These are phyloP conservation scores for Radiomyces spectabilis DNA, from an alignment of 192 early-diverging fungal species.

Conservation along the genomic window DNA sequence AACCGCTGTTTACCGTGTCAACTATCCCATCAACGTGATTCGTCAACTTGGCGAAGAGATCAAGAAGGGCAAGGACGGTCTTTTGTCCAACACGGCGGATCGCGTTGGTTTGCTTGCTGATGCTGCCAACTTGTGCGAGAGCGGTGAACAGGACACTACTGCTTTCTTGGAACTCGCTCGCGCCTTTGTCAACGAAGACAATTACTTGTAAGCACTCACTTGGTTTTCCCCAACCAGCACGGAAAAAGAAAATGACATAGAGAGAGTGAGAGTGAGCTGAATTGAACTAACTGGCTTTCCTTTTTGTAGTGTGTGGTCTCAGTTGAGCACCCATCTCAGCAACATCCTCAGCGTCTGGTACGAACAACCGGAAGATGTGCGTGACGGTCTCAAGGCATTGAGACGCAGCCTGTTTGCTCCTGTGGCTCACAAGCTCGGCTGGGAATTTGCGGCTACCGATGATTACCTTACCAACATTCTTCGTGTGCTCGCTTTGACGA, in stretches of 20 bases:
- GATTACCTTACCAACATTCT: slow-evolving; percentile 68
- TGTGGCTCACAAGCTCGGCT: slow-evolving; percentile 69
- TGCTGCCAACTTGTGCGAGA: slow-evolving; percentile 64
- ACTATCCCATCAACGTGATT: slow-evolving; percentile 52
- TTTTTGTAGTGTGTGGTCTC: slow-evolving; percentile 50
- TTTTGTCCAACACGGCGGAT: slow-evolving; percentile 59
- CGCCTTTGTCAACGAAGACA: slow-evolving; percentile 65
- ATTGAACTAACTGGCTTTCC: not conserved
- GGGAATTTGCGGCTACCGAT: slow-evolving; percentile 63
- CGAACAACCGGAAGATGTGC: slow-evolving; percentile 51
- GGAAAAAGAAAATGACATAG: not conserved
- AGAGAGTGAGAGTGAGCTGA: not conserved
- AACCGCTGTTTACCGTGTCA: slow-evolving; percentile 83
- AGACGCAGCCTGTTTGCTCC: slow-evolving; percentile 65
- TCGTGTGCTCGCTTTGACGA: slow-evolving; percentile 66
- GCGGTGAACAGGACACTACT: slow-evolving; percentile 72
- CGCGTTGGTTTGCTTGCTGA: slow-evolving; percentile 81
- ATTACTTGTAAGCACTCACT: slow-evolving; percentile 55
- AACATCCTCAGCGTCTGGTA: slow-evolving; percentile 61
- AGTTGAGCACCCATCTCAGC: slow-evolving; percentile 51
- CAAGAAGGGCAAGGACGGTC: slow-evolving; percentile 34
- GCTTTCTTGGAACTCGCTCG: slow-evolving; percentile 69
- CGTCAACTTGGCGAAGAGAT: slow-evolving; percentile 44
- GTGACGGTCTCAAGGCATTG: slow-evolving; percentile 57
- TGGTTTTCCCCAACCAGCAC: not conserved